Conservation (phyloP, 371 early-diverging fungal species). For the Dichotomocladium elegans region DNA sequence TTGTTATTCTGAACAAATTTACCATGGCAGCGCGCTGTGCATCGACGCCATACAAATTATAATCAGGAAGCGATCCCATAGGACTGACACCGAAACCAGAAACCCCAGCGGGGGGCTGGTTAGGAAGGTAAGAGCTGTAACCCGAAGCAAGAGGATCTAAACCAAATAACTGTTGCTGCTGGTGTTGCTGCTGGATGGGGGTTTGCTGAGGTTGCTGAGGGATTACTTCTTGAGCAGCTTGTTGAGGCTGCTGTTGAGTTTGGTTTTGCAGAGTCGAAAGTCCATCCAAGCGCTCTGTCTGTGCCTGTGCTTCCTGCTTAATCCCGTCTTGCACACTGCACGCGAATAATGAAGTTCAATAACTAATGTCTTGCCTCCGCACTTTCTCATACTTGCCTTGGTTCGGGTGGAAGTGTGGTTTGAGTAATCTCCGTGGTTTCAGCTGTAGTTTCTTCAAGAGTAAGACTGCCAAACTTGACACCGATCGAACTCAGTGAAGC, state of each 20-base stretch:
- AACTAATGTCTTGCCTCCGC: not conserved
- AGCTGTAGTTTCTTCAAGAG: conserved; percentile 27
- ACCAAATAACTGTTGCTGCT: conserved; percentile 19
- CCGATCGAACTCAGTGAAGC: conserved; percentile 53
- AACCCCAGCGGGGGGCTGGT: conserved; percentile 32
- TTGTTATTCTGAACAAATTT: not conserved
- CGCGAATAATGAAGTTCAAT: not conserved
- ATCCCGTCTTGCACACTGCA: not conserved
- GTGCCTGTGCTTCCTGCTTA: not conserved
- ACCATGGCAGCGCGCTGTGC: conserved; percentile 32
- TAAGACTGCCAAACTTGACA: conserved; percentile 72
- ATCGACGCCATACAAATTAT: conserved; percentile 16
- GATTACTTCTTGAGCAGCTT: not conserved
- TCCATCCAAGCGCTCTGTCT: not conserved
- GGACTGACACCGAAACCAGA: conserved; percentile 56
- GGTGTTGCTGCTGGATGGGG: conserved; percentile 5
- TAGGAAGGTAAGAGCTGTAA: conserved; percentile 44
- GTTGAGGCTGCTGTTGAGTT: conserved; percentile 5
- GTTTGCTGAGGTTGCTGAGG: conserved; percentile 12
- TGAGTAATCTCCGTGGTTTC: not conserved
- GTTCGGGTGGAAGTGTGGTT: not conserved
- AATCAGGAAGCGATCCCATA: conserved; percentile 48
- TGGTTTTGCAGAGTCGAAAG: not conserved
- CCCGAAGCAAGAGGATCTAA: conserved; percentile 56
- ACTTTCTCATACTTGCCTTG: not conserved